phyloP scores from a whole-genome alignment of 2,329 filamentous ascomycete species.

The Meredithiella fracta region DNA sequence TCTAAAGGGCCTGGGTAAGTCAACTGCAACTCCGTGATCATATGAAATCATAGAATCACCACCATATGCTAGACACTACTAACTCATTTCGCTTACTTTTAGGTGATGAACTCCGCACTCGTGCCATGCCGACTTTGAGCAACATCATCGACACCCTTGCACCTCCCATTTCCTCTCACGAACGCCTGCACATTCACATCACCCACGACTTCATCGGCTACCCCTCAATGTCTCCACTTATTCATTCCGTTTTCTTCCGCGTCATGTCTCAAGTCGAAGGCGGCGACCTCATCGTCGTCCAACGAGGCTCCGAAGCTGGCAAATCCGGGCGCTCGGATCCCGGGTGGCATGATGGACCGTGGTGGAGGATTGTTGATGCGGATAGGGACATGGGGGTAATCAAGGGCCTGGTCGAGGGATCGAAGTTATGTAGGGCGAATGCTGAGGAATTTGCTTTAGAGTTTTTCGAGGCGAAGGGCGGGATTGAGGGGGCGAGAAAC shows the following conservation, averaged over 20 bases:
- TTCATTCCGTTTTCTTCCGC: constrained; percentile 79
- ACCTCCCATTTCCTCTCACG: constrained; percentile 89
- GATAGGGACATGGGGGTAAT: constrained; percentile 66
- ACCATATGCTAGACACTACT: too few relatives aligned
- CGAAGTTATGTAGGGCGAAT: constrained; percentile 75
- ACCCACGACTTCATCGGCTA: constrained; percentile 93
- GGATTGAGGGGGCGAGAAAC: constrained; percentile 63
- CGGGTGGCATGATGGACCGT: constrained; percentile 86
- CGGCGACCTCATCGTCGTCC: constrained; percentile 83
- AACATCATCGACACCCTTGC: constrained; percentile 89
- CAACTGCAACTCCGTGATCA: neutral
- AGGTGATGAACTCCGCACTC: constrained; percentile 76
- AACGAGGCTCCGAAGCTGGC: constrained; percentile 75
- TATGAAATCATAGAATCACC: too few relatives aligned
- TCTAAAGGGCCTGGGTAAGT: constrained; percentile 56
- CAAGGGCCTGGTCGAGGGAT: constrained; percentile 67
- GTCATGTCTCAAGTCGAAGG: constrained; percentile 99
- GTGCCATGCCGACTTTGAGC: constrained; percentile 86
- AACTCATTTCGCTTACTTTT: constrained; percentile 6
- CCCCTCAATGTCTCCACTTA: constrained; percentile 80
- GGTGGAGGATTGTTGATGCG: constrained; percentile 65
- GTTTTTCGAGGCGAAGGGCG: constrained; percentile 64
- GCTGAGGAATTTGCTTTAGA: constrained; percentile 78
- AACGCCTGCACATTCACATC: constrained; percentile 91
- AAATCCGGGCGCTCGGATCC: constrained; percentile 41